phyloP scores from a whole-genome alignment of 352 stramenopile species.

The Phytophthora pinifolia region DNA sequence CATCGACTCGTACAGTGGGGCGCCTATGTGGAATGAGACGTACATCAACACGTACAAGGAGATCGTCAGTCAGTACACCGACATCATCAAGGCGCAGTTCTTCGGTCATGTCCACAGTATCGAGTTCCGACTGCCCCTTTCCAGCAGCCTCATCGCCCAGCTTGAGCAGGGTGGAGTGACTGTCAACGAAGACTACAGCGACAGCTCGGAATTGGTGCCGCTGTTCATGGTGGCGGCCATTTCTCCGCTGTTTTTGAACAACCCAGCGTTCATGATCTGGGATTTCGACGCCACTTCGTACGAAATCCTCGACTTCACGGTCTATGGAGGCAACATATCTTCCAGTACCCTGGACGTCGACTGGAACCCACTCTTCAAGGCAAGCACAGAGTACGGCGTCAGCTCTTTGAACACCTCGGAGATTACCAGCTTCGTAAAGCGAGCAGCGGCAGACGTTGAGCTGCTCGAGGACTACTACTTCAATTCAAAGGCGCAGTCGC shows the following conservation, averaged over 20 bases:
- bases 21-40: slow-evolving; percentile 81
- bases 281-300: slow-evolving; percentile 66
- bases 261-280: slow-evolving; percentile 91
- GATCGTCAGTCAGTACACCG: slow-evolving; percentile 60
- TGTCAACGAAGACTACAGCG: slow-evolving; percentile 7
- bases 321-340: slow-evolving; percentile 80
- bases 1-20: slow-evolving; percentile 83
- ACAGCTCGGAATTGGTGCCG: slow-evolving; percentile 48
- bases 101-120: slow-evolving; percentile 93
- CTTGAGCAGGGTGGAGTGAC: slow-evolving; percentile 21
- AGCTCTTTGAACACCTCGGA: slow-evolving; percentile 42
- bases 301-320: slow-evolving; percentile 69
- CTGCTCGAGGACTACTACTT: slow-evolving; percentile 76
- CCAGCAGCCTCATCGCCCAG: slow-evolving; percentile 7
- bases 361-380: slow-evolving; percentile 59
- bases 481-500: slow-evolving; percentile 75
- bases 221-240: slow-evolving; percentile 83
- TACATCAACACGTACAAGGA: slow-evolving; percentile 85
- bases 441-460: slow-evolving; percentile 38
- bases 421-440: slow-evolving; percentile 47
- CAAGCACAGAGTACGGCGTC: slow-evolving; percentile 54
- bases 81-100: slow-evolving; percentile 82
- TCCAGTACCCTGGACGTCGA: slow-evolving; percentile 31
- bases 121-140: slow-evolving; percentile 80
- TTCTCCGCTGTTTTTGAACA: slow-evolving; percentile 89